Evolutionary conservation across 345 rosid genomes (phyloP), one percentile per base, ranked within the genome.

Genomic region (Rubroshorea leprosula): DNA sequence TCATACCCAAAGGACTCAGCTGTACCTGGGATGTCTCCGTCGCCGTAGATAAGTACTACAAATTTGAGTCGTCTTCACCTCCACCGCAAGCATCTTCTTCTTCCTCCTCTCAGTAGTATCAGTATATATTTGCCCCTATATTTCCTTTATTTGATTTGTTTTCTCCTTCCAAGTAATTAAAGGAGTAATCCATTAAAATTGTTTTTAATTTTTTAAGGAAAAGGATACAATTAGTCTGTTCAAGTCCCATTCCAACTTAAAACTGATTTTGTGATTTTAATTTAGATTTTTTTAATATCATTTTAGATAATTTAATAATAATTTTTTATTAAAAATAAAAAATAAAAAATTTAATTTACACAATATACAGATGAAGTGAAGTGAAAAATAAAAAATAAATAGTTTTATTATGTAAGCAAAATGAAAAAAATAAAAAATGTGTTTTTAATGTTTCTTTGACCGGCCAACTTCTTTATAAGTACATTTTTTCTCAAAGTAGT

Each of bases 21-120:
- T 91, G 96, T 70, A 86, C 89, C 55, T 91, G 98, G 98, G 96
- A 88, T 63, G 95, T 91, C 6, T 76, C 88, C 23, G 67, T 86
- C 9, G 81, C 98, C 15, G 86, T 91, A 51, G 96, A 91, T 65
- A 91, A 91, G 75, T 74, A 82, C 64, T 91, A 84, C 80, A 86
- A 82, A 46, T 87, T 90, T 16, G 89, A 77, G 71, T 78, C 83
- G 6, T 23, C 68, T 31, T 52, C 82, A 45, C 53, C 76, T 10
- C 55, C 78, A 11, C 35, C 75, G 15, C 51, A 51, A 2, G 35
- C 57, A 2, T 23, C 55, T 4, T 1, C 48, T 20, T 7, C 53
- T 22, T 49, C 51, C 23, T 31, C 65, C 23, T 21, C 68, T 51
- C n/a, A 17, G 17, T 39, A 27, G 17, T n/a, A 20, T 48, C 0